Conservation (phyloP, 2,329 filamentous ascomycete genomes). For the Fusarium sp. region DNA sequence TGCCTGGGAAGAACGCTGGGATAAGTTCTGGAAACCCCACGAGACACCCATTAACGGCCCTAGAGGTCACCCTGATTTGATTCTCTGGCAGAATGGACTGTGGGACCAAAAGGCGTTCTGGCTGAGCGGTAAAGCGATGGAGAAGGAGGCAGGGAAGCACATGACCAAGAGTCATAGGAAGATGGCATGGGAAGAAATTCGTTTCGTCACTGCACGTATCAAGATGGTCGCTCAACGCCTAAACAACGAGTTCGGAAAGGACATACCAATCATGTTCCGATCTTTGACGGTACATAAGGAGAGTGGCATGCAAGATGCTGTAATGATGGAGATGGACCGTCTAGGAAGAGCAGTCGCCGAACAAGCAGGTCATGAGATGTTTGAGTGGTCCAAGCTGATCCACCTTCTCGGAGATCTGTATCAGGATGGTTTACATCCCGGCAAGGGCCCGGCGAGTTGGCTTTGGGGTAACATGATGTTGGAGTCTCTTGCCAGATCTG, state of each 20-base stretch:
- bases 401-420: constrained; percentile 24
- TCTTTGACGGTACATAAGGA: constrained; percentile 28
- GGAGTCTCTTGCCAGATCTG: constrained; percentile 28
- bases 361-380: constrained; percentile 36
- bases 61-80: constrained; percentile 19
- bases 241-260: constrained; percentile 18
- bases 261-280: constrained; percentile 31
- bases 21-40: constrained; percentile 29
- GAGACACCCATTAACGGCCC: constrained; percentile 27
- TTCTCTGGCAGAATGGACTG: constrained; percentile 35
- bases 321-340: constrained; percentile 36
- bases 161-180: constrained; percentile 23
- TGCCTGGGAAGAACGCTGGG: constrained; percentile 29
- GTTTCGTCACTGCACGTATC: constrained; percentile 32
- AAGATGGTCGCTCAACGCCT: constrained; percentile 22
- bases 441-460: constrained; percentile 32
- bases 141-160: not conserved
- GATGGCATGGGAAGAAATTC: constrained; percentile 34
- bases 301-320: constrained; percentile 27
- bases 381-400: constrained; percentile 32
- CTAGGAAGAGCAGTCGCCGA: constrained; percentile 30
- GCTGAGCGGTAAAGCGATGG: constrained; percentile 16
- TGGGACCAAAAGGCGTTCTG: constrained; percentile 37
- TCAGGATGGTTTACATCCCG: constrained; percentile 20
- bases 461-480: constrained; percentile 34